Evolutionary conservation across 257 asterid species (phyloP).

Genomic region (Nyctanthes arbortristis): DNA sequence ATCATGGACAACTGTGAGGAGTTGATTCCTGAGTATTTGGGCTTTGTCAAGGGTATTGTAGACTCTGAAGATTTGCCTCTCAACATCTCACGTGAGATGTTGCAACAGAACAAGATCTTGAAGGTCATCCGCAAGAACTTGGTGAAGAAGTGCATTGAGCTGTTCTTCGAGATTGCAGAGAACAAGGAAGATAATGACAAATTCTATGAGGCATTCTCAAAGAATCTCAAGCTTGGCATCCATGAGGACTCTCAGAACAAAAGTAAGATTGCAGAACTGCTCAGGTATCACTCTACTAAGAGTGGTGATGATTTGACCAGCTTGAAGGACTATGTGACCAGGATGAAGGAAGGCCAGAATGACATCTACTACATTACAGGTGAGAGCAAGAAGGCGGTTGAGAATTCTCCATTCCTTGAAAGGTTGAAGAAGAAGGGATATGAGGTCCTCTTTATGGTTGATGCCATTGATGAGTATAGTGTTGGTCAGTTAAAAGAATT

Average conservation of each 20-base stretch:
- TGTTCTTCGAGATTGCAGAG: no score
- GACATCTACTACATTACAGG: conserved; percentile 63
- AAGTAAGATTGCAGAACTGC: conserved; percentile 47
- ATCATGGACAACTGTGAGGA: conserved; percentile 68
- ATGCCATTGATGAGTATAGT: conserved; percentile 61
- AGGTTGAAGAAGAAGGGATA: conserved; percentile 56
- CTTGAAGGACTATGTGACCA: conserved; percentile 61
- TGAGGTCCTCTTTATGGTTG: conserved; percentile 61
- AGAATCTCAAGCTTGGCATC: conserved; percentile 62
- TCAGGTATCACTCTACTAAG: conserved; percentile 57
- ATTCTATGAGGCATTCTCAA: no score
- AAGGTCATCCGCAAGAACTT: no score
- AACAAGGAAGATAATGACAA: no score
- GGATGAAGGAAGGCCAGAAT: conserved; percentile 63
- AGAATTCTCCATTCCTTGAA: conserved; percentile 68
- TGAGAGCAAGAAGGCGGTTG: conserved; percentile 65
- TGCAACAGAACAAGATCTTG: no score
- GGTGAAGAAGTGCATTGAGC: no score
- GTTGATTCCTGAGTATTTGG: conserved; percentile 54
- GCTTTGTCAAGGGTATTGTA: conserved; percentile 61
- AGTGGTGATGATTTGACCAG: conserved; percentile 65
- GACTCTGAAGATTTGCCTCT: no score
- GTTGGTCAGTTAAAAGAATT: conserved; percentile 64
- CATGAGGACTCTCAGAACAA: conserved; percentile 55
- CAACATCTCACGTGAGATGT: no score